phyloP scores from a whole-genome alignment of 345 rosid species.

The Fremontodendron californicum region DNA sequence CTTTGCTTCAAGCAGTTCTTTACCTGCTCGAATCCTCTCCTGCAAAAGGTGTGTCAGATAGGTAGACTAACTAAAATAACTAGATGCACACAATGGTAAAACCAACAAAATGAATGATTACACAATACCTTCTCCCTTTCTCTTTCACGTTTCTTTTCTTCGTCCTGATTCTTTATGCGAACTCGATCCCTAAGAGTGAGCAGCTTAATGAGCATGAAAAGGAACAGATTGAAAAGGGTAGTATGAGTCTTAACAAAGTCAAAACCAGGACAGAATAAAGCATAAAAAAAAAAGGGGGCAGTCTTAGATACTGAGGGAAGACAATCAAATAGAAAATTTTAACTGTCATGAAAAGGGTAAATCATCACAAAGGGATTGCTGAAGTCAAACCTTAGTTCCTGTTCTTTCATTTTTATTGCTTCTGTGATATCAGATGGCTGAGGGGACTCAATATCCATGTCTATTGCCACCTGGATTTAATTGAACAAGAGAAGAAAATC shows the following conservation, averaged over 20 bases:
- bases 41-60: conserved; percentile 22
- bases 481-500: conserved; percentile 12
- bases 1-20: conserved; percentile 52
- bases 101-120: background rate
- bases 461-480: conserved; percentile 51
- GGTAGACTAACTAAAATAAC: background rate
- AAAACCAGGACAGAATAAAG: background rate
- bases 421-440: conserved; percentile 35
- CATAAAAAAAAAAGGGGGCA: background rate
- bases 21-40: conserved; percentile 79
- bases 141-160: conserved; percentile 45
- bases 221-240: background rate
- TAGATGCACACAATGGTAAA: background rate
- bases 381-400: conserved; percentile 48
- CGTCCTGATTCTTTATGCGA: conserved; percentile 40
- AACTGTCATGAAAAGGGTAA: background rate
- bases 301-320: background rate
- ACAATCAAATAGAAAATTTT: background rate
- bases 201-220: conserved; percentile 7
- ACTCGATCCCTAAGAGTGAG: conserved; percentile 45
- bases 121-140: conserved; percentile 62
- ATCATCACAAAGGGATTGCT: conserved; percentile 1
- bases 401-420: conserved; percentile 44
- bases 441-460: conserved; percentile 63
- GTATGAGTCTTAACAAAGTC: conserved; percentile 2